Evolutionary conservation across 2,329 filamentous ascomycete species (phyloP).

Genomic region (Incumbomyces lentus): DNA sequence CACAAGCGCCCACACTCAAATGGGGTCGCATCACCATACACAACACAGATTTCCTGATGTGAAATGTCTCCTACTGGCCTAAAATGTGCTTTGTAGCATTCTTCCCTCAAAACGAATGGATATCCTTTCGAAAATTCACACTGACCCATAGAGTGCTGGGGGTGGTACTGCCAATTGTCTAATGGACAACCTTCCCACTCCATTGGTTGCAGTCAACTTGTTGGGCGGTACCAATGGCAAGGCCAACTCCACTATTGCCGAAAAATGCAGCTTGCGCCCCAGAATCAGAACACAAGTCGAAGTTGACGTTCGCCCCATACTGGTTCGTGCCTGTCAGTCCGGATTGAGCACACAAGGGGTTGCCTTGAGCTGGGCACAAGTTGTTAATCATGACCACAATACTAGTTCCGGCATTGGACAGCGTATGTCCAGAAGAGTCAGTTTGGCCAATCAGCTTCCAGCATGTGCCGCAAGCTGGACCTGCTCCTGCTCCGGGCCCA

Average conservation of each 20-base stretch:
- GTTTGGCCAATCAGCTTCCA: constrained; percentile 28
- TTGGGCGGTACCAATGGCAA: constrained; percentile 17
- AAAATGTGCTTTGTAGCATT: too few species aligned
- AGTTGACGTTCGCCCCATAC: constrained; percentile 32
- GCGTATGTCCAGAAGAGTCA: constrained; percentile 21
- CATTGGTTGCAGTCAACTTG: constrained; percentile 19
- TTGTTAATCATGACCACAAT: constrained; percentile 34
- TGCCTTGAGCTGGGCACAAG: constrained; percentile 29
- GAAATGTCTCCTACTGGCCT: too few species aligned
- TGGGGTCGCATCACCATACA: too few species aligned
- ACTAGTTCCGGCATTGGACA: constrained; percentile 23
- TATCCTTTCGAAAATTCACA: too few species aligned
- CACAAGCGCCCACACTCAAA: too few species aligned
- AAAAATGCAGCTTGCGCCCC: constrained; percentile 30
- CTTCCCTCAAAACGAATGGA: too few species aligned
- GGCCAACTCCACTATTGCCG: constrained; percentile 16
- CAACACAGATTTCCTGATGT: too few species aligned
- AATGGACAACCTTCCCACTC: constrained; percentile 12
- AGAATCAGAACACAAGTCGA: constrained; percentile 32
- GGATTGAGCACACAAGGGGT: constrained; percentile 29
- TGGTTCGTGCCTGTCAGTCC: constrained; percentile 26
- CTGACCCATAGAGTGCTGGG: too few species aligned
- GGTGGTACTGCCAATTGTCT: too few species aligned
- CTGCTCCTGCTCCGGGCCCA: constrained; percentile 27
- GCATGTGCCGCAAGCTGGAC: constrained; percentile 32